Base-by-base conservation (phyloP, 768 basidiomycete genomes). In the Hygrocybe punicea region DNA sequence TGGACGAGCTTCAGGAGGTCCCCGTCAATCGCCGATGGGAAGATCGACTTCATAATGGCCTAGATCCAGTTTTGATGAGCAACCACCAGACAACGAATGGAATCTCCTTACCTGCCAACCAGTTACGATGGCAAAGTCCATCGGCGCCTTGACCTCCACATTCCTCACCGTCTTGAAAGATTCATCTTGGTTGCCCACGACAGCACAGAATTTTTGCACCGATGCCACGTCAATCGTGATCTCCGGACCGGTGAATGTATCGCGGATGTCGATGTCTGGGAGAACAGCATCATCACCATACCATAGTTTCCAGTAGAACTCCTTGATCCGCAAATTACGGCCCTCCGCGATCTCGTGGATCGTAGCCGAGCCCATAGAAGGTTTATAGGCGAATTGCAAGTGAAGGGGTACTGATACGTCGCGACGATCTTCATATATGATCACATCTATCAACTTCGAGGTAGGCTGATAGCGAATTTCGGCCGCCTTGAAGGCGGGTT, bases 41-140 rank as follows among this genome's bases (percentile, higher is more conserved):
- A 99, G 73, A 98, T 96, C 1, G 94, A 86, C 71, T 91, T 93
- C 89, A 98, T 99, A 73, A 99, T 98, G n/a, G 95, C 91, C 93
- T 96, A 63, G 0, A 55, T 58, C 58, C 39, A 53, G 34, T n/a
- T 13, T 50, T 40, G 52, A 62, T 53, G 25, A 55, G 17, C 47
- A 53, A 34, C 25, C n/a, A 39, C 25, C 54, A 35, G 40, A 55
- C 45, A 6, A 17, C 16, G 47, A 1, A 21, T 36, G 55, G 24
- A 25, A 42, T 25, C 21, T 51, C 73, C 87, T 58, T 69, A 93
- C 94, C 87, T 96, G 86, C 97, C 97, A 99, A 46, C 96, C 95
- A 39, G 94, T 87, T 51, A 98, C 96, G 66, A 99, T 99, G 23
- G 95, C 93, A 65, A 97, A 98, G 75, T 98, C 96, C 92, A 99